Base-by-base conservation (phyloP, 2,329 filamentous ascomycete genomes). In the Pseudogymnoascus sp. region DNA sequence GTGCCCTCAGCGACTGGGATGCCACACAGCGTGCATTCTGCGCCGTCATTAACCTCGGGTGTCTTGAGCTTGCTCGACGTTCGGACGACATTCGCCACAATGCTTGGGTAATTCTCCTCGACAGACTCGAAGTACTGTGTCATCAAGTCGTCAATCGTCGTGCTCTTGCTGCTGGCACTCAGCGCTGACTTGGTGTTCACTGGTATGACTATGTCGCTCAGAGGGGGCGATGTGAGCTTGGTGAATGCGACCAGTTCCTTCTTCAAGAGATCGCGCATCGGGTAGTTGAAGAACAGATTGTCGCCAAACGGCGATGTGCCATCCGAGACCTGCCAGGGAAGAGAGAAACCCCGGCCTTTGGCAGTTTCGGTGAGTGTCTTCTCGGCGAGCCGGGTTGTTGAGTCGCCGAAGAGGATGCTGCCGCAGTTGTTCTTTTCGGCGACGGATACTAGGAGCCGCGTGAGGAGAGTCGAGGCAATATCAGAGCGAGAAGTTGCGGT, bases 61-160 rank as follows among this genome's bases (percentile, higher is more conserved):
- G 84, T 76, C 52, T 86, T 79, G 41, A 97, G 80, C 75, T 95
- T 96, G 60, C 86, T 87, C n/a, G 90, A 88, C 35, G 93, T 99
- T 65, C 91, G 85, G 4, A 97, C 93, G 8, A 99, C 94, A 72
- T 99, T 99, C 33, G 92, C 89, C 67, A 99, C 92, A 62, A 97
- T 91, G 62, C 90, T 91, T 2, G 92, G 90, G 71, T 95, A 97
- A 64, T 88, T 89, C 67, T 85, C 84, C 72, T 96, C 92, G 14
- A 96, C 91, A 41, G 86, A 88, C 67, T 85, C 84, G 70, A 99
- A 96, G 74, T 97, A 99, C 63, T 91, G 87, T 63, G 82, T 78
- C 87, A 97, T 92, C 61, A 99, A 83, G 68, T 92, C 88, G 71
- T 97, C 92, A 69, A 99, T 97, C 52, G 91, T 95, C 52, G 91